Base-by-base conservation (phyloP, 805 yeast genomes). In the Torulaspora gathmanii region DNA sequence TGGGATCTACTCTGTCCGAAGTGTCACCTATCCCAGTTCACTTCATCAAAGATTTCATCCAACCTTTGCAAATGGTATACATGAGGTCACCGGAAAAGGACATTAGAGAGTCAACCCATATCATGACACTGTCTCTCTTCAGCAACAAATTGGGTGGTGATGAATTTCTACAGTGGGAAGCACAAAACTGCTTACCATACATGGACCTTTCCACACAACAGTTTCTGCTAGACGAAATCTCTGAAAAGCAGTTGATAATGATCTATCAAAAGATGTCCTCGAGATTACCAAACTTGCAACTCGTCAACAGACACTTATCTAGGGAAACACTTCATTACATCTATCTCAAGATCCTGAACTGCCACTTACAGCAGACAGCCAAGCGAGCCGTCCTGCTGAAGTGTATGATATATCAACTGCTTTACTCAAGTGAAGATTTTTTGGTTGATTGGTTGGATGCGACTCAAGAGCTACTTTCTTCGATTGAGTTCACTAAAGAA, bases 381-480 rank as follows among this genome's bases (percentile, higher is more conserved):
- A 37, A 50, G 25, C 41, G 44, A 33, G 46, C 40, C 12, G 51
- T 45, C 6, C 38, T 61, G 1, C 42, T 57, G 2, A 45, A 56
- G 34, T 60, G 66, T 27, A 34, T 63, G 4, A 49, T 58, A 1
- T 45, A 42, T 26, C 60, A 54, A n/a, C 23, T 61, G 10, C 55
- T 57, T 3, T 54, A 43, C 37, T 40, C 52, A 15, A 23, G 41
- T 15, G 45, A 44, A 5, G 38, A 38, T n/a, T 40, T 50, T 33
- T 12, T 53, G 8, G 16, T 47, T 10, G 51, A 51, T 23, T 62
- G 65, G 65, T 43, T 63, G 12, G 57, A 58, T 13, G 60, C 61
- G 20, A 41, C 53, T 20, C n/a, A 46, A n/a, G 59, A 56, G 37
- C 39, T 58, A n/a, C 34, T 47, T 6, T 25, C 28, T 3, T 20